These are phyloP conservation scores for Hymenoscyphus repandus DNA, from an alignment of 2,329 filamentous ascomycete genomes.

Conservation along the genomic window DNA sequence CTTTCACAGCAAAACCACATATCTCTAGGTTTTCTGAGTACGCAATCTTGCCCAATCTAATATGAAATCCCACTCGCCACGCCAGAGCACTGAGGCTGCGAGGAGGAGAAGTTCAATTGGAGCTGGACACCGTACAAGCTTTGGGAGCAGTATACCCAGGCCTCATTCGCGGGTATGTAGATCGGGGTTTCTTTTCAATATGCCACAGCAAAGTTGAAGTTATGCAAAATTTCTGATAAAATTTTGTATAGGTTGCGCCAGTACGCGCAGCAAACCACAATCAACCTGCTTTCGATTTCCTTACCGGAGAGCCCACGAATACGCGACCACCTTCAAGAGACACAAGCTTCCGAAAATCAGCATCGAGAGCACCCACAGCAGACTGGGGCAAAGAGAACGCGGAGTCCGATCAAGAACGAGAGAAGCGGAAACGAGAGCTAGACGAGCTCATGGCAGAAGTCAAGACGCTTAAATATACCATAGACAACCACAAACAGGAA, in stretches of 20 bases:
- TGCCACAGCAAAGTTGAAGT: not conserved
- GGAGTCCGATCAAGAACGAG: conserved; percentile 22
- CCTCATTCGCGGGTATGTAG: conserved; percentile 25
- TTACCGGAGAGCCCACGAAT: conserved; percentile 46
- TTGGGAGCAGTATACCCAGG: conserved; percentile 28
- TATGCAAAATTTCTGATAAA: not conserved
- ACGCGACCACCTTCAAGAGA: conserved; percentile 29
- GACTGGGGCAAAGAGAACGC: conserved; percentile 49
- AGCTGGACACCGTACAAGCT: conserved; percentile 23
- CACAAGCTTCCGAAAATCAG: conserved; percentile 18
- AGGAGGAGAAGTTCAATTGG: conserved; percentile 24
- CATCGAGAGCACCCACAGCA: conserved; percentile 47
- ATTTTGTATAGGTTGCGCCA: conserved; percentile 34
- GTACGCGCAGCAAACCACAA: conserved; percentile 41
- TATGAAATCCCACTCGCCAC: conserved; percentile 30
- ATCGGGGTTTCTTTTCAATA: conserved; percentile 1
- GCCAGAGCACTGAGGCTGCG: conserved; percentile 19
- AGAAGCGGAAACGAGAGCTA: conserved; percentile 36
- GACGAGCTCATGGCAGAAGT: conserved; percentile 88
- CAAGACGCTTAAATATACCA: conserved; percentile 80
- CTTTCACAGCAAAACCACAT: conserved; percentile 14
- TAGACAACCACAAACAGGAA: conserved; percentile 83
- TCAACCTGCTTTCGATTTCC: conserved; percentile 54
- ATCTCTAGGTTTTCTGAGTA: conserved; percentile 1
- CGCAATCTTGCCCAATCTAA: conserved; percentile 5